phyloP scores from a whole-genome alignment of 2,329 filamentous ascomycete genomes.

The Purpureocillium lavendulum region DNA sequence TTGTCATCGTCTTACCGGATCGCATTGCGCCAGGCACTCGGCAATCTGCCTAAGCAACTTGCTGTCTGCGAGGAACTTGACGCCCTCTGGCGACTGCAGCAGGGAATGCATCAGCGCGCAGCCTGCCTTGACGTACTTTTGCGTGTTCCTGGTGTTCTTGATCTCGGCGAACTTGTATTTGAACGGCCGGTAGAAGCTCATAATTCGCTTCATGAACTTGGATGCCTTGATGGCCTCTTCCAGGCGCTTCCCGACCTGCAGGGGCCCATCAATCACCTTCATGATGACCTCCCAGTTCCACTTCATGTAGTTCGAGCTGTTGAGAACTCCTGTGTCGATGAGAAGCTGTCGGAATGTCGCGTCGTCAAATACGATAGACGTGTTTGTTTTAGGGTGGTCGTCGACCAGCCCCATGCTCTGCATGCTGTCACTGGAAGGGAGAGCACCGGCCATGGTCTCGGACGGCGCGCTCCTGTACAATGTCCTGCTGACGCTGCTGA shows the following conservation, averaged over 20 bases:
- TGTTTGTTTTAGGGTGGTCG: slow-evolving; percentile 44
- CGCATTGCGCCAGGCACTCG: slow-evolving; percentile 91
- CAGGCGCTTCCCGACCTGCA: slow-evolving; percentile 82
- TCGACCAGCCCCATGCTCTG: slow-evolving; percentile 43
- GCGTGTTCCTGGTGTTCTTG: slow-evolving; percentile 83
- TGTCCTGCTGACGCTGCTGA: slow-evolving; percentile 93
- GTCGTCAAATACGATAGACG: slow-evolving; percentile 44
- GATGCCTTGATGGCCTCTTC: slow-evolving; percentile 92
- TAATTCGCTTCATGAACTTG: slow-evolving; percentile 90
- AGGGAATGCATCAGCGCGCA: slow-evolving; percentile 83
- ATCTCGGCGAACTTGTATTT: slow-evolving; percentile 92
- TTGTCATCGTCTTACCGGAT: slow-evolving; percentile 52
- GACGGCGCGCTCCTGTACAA: slow-evolving; percentile 68
- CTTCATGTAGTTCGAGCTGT: slow-evolving; percentile 83
- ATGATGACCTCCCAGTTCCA: slow-evolving; percentile 97
- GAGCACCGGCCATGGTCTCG: slow-evolving; percentile 23
- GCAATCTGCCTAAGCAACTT: slow-evolving; percentile 90
- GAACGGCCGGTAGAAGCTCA: slow-evolving; percentile 94
- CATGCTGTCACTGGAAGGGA: slow-evolving; percentile 35
- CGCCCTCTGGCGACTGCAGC: slow-evolving; percentile 76
- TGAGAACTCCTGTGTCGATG: slow-evolving; percentile 76
- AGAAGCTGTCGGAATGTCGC: slow-evolving; percentile 55
- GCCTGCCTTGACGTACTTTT: slow-evolving; percentile 85
- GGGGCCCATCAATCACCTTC: slow-evolving; percentile 82
- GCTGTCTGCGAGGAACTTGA: slow-evolving; percentile 79